phyloP scores from a whole-genome alignment of 495 filamentous ascomycete species.

The Talaromyces ruber region DNA sequence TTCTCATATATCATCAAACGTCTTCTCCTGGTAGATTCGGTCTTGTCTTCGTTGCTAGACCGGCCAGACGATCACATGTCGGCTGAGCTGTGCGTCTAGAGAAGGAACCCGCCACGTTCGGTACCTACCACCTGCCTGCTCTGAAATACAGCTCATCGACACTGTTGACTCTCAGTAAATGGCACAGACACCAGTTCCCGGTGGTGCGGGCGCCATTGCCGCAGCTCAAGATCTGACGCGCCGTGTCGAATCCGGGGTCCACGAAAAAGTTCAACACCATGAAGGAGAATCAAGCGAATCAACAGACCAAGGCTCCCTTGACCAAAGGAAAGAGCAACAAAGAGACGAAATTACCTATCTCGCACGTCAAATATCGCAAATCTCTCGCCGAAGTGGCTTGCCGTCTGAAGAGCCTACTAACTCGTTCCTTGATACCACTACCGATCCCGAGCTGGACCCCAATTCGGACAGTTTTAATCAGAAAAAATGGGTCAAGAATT shows the following conservation, averaged over 20 bases:
- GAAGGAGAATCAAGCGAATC: neutral
- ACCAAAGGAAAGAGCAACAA: conserved; percentile 17
- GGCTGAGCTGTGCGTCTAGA: neutral
- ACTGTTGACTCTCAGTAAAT: neutral
- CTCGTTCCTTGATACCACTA: conserved; percentile 32
- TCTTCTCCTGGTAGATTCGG: neutral
- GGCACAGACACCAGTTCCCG: neutral
- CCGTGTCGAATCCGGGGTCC: neutral
- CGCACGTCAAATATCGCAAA: conserved; percentile 30
- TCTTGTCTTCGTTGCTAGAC: neutral
- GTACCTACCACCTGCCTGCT: neutral
- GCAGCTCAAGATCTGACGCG: neutral
- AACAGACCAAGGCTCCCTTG: neutral
- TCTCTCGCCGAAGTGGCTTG: conserved; percentile 22
- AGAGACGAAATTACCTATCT: conserved; percentile 27
- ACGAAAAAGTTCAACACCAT: neutral
- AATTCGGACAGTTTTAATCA: conserved; percentile 32
- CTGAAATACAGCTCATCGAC: neutral
- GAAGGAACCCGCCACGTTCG: neutral
- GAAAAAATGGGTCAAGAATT: conserved; percentile 38
- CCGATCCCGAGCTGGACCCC: conserved; percentile 35
- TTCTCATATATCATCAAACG: neutral
- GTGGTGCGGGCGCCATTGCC: neutral
- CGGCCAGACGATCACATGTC: neutral
- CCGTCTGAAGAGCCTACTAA: conserved; percentile 25